These are phyloP conservation scores for Stemphylium beticola DNA, from an alignment of 2,329 filamentous ascomycete genomes.

Conservation along the genomic window DNA sequence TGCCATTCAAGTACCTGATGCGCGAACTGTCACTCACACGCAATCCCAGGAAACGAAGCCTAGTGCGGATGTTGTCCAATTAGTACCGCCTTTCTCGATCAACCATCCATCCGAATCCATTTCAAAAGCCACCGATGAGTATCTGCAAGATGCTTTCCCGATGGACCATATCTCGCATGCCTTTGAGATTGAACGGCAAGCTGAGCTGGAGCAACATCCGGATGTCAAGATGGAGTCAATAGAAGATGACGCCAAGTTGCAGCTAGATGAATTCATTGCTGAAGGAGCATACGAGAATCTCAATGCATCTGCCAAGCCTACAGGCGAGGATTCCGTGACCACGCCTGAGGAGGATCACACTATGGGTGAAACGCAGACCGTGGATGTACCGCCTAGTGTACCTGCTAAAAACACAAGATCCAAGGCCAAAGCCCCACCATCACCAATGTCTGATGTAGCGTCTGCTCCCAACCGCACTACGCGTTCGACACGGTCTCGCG, in stretches of 20 bases:
- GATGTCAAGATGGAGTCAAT: constrained; percentile 42
- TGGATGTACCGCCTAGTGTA: constrained; percentile 29
- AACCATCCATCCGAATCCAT: constrained; percentile 9
- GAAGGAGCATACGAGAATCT: neutral
- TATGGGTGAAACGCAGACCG: constrained; percentile 25
- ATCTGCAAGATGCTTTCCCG: constrained; percentile 11
- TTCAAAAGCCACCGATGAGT: constrained; percentile 11
- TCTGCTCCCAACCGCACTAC: constrained; percentile 15
- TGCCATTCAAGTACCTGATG: neutral
- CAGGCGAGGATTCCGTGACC: constrained; percentile 20
- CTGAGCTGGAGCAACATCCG: constrained; percentile 14
- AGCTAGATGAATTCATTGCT: constrained; percentile 9
- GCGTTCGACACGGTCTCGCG: constrained; percentile 27
- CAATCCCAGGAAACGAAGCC: constrained; percentile 4
- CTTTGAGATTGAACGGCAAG: constrained; percentile 2
- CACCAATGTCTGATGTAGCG: constrained; percentile 26
- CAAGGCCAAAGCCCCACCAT: constrained; percentile 34
- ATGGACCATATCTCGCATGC: constrained; percentile 3
- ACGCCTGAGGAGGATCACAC: constrained; percentile 30
- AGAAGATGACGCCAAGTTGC: constrained; percentile 27
- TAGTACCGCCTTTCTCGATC: neutral
- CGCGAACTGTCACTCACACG: constrained; percentile 7
- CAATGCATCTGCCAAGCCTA: neutral
- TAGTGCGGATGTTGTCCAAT: neutral
- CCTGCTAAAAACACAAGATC: constrained; percentile 43